Conservation (phyloP, 306 rosid species). For the Clitoria ternatea region DNA sequence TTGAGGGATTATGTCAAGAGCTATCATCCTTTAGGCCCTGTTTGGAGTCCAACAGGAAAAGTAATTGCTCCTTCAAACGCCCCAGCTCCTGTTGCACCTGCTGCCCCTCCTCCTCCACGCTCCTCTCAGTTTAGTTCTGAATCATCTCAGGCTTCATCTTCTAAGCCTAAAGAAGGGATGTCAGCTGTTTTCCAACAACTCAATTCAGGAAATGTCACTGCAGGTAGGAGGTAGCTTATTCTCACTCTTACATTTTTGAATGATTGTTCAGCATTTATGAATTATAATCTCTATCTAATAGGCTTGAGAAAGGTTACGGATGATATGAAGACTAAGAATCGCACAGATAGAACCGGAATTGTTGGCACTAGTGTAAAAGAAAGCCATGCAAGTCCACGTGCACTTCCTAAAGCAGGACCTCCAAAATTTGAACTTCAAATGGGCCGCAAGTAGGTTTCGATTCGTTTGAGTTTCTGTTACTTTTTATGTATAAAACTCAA, state of each 20-base stretch:
- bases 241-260: slow-evolving; percentile 11
- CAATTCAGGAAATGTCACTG: slow-evolving; percentile 54
- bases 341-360: slow-evolving; percentile 71
- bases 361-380: slow-evolving; percentile 58
- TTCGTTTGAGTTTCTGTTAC: background rate
- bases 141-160: slow-evolving; percentile 80
- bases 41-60: slow-evolving; percentile 83
- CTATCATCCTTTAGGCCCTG: slow-evolving; percentile 84
- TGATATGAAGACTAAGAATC: slow-evolving; percentile 95
- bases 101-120: slow-evolving; percentile 85
- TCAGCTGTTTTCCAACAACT: slow-evolving; percentile 88
- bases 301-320: slow-evolving; percentile 88
- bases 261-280: slow-evolving; percentile 16
- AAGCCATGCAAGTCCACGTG: slow-evolving; percentile 44
- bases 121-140: slow-evolving; percentile 81
- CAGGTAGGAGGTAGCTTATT: slow-evolving; percentile 72
- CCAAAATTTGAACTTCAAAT: slow-evolving; percentile 95
- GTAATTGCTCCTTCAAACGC: slow-evolving; percentile 54
- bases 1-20: slow-evolving; percentile 88
- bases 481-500: slow-evolving; percentile 9
- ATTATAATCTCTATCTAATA: slow-evolving; percentile 22
- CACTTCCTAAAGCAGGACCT: slow-evolving; percentile 70
- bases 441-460: slow-evolving; percentile 89
- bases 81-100: slow-evolving; percentile 55
- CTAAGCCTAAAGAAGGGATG: slow-evolving; percentile 80